Evolutionary conservation across 2,329 filamentous ascomycete species (phyloP).

Genomic region (Claviceps sp.): DNA sequence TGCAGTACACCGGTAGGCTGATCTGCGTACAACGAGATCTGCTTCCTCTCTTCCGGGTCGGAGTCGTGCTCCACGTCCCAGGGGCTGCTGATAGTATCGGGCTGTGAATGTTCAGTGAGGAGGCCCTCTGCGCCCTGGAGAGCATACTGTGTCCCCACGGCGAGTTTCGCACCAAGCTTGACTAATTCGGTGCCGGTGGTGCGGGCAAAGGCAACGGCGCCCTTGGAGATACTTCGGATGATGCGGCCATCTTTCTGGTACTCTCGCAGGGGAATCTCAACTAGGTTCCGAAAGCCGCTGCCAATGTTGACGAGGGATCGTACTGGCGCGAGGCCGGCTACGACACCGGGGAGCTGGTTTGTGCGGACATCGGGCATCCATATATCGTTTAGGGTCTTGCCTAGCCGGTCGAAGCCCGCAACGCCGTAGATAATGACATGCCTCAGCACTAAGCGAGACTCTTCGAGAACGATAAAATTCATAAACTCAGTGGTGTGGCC

Average conservation of each 20-base stretch:
- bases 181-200: slow-evolving; percentile 92
- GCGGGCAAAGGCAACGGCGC: slow-evolving; percentile 76
- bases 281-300: slow-evolving; percentile 69
- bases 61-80: slow-evolving; percentile 45
- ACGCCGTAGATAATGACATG: slow-evolving; percentile 90
- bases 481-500: slow-evolving; percentile 96
- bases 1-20: slow-evolving; percentile 83
- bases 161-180: slow-evolving; percentile 84
- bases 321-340: slow-evolving; percentile 83
- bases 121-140: slow-evolving; percentile 80
- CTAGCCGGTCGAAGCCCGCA: slow-evolving; percentile 78
- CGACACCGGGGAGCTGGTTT: slow-evolving; percentile 77
- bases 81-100: slow-evolving; percentile 17
- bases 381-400: slow-evolving; percentile 82
- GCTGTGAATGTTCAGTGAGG: slow-evolving; percentile 34
- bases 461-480: slow-evolving; percentile 92
- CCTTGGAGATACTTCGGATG: slow-evolving; percentile 83
- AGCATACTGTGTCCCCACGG: slow-evolving; percentile 87
- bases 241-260: slow-evolving; percentile 91
- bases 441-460: slow-evolving; percentile 70
- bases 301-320: slow-evolving; percentile 84
- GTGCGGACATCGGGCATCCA: slow-evolving; percentile 90
- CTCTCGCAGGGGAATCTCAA: slow-evolving; percentile 81
- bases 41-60: slow-evolving; percentile 58
- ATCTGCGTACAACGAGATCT: slow-evolving; percentile 84